Conservation (phyloP, 2,329 filamentous ascomycete species). For the Fusarium napiforme region DNA sequence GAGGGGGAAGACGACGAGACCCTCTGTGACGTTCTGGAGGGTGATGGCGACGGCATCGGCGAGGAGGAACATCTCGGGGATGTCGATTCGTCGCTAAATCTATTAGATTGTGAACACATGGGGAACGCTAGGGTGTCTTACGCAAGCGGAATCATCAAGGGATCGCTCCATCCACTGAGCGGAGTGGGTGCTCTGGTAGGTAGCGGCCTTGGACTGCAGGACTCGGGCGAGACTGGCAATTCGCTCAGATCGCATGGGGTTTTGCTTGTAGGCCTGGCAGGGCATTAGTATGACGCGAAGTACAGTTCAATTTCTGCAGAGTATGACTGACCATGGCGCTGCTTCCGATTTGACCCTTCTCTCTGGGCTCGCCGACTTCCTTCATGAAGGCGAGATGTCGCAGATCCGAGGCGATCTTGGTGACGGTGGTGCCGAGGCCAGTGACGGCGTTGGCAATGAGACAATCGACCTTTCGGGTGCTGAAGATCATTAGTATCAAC, state of each 20-base stretch:
- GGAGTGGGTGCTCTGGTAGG: constrained; percentile 12
- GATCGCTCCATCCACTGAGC: constrained; percentile 29
- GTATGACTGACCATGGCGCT: not conserved
- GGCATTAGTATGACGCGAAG: fast-evolving
- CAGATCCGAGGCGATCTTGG: not conserved
- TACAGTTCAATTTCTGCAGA: fast-evolving
- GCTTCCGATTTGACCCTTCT: not conserved
- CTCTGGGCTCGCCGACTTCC: not conserved
- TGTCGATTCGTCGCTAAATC: constrained; percentile 8
- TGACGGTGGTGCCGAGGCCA: not conserved
- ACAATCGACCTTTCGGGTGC: not conserved
- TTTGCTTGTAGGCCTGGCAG: constrained; percentile 16
- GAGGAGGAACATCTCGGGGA: constrained; percentile 33
- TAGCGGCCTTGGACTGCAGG: constrained; percentile 14
- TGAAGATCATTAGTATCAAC: fast-evolving
- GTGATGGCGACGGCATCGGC: constrained; percentile 27
- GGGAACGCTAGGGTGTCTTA: not conserved
- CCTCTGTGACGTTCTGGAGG: constrained; percentile 35
- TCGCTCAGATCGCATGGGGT: constrained; percentile 26
- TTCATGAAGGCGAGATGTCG: not conserved
- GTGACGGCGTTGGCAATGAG: not conserved
- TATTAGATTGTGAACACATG: not conserved
- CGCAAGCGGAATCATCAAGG: constrained; percentile 14
- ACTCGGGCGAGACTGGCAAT: constrained; percentile 22
- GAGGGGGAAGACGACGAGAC: constrained; percentile 35